A percentile compares a stretch with the other conserved stretches of the same genome.
These are phyloP conservation scores for Sporothrix humicola DNA, from an alignment of 2,329 filamentous ascomycete species.

Conservation along the genomic window DNA sequence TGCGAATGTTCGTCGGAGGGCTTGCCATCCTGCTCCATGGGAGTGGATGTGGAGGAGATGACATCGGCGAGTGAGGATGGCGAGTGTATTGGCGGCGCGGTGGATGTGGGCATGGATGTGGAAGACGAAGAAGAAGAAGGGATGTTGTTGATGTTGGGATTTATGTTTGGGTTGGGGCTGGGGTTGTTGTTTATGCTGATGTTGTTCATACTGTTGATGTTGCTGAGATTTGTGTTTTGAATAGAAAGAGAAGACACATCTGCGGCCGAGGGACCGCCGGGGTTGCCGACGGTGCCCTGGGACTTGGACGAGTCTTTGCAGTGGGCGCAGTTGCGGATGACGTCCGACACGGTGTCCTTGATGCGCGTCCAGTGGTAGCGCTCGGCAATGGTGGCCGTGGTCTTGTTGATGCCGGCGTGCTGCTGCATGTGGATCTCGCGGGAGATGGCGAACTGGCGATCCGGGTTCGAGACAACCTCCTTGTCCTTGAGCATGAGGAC, in stretches of 20 bases:
- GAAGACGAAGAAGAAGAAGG: conserved; percentile 21
- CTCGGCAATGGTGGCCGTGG: conserved; percentile 90
- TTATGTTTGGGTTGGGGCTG: neutral
- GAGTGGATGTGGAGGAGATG: conserved; percentile 18
- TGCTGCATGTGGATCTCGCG: conserved; percentile 72
- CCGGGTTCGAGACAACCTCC: conserved; percentile 90
- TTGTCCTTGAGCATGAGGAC: conserved; percentile 97
- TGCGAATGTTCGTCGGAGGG: conserved; percentile 31
- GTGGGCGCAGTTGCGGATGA: conserved; percentile 87
- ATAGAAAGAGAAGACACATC: conserved; percentile 29
- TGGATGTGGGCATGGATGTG: conserved; percentile 25
- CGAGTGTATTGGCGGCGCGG: conserved; percentile 27
- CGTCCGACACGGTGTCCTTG: conserved; percentile 94
- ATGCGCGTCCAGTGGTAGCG: conserved; percentile 97
- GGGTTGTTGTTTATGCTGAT: conserved; percentile 5
- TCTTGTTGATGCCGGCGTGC: conserved; percentile 98
- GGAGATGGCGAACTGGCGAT: conserved; percentile 89
- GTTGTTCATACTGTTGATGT: conserved; percentile 9
- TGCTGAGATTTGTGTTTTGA: neutral
- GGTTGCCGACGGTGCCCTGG: neutral
- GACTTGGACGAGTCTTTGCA: conserved; percentile 79
- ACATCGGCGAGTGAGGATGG: conserved; percentile 21
- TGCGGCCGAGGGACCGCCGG: conserved; percentile 2
- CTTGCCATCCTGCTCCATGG: conserved; percentile 36
- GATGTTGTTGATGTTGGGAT: neutral